Percentiles rank a stretch among this genome's conserved stretches.
phyloP scores from a whole-genome alignment of 2,329 filamentous ascomycete genomes.

The Trichophyton mentagrophytes region DNA sequence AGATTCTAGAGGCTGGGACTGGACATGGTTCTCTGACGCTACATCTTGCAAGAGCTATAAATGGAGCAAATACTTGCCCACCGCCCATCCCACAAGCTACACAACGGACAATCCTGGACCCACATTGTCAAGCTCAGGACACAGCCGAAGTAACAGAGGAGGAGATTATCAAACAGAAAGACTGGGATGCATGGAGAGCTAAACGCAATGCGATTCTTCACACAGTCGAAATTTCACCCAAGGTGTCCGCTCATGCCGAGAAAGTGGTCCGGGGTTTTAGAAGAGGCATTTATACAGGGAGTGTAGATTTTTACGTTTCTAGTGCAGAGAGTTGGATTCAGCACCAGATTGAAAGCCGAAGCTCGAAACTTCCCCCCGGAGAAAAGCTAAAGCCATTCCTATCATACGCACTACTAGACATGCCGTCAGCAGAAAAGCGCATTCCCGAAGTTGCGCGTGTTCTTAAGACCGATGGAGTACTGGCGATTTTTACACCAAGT shows the following conservation, averaged over 20 bases:
- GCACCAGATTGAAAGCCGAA: slow-evolving; percentile 35
- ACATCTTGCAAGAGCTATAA: slow-evolving; percentile 61
- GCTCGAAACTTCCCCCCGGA: slow-evolving; percentile 11
- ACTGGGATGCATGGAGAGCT: slow-evolving; percentile 36
- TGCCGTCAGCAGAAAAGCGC: slow-evolving; percentile 49
- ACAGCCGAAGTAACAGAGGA: slow-evolving; percentile 15
- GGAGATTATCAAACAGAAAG: slow-evolving; percentile 20
- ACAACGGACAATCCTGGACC: slow-evolving; percentile 13
- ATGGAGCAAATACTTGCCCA: slow-evolving; percentile 53
- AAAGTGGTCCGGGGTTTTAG: slow-evolving; percentile 55
- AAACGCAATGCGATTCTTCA: slow-evolving; percentile 58
- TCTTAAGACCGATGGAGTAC: slow-evolving; percentile 49
- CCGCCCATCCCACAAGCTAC: slow-evolving; percentile 30
- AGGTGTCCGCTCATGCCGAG: slow-evolving; percentile 52
- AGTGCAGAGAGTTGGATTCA: slow-evolving; percentile 52
- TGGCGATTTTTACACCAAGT: slow-evolving; percentile 62
- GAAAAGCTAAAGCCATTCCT: slow-evolving; percentile 46
- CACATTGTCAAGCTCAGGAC: slow-evolving; percentile 13
- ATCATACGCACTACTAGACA: slow-evolving; percentile 58
- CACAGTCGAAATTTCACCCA: slow-evolving; percentile 53
- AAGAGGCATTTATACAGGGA: slow-evolving; percentile 53
- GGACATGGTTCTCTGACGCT: slow-evolving; percentile 72
- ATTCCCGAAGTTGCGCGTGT: slow-evolving; percentile 37
- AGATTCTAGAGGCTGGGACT: slow-evolving; percentile 74
- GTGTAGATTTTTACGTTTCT: slow-evolving; percentile 62